Base-by-base conservation (phyloP, 192 early-diverging fungal genomes). In the Entomortierella chlamydospora region DNA sequence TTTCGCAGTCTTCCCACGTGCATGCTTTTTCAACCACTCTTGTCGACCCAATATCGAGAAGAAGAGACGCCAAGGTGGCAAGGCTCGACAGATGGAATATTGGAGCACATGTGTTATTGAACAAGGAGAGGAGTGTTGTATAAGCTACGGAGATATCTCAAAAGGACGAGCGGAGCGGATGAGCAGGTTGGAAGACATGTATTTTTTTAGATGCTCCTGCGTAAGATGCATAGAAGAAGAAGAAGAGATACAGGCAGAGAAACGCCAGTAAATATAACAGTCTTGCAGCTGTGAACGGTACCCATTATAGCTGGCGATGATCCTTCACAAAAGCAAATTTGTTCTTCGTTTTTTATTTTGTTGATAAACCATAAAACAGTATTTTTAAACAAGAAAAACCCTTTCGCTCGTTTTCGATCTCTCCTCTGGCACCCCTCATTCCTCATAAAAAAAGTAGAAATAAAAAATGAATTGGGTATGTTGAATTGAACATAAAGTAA, bases 1-100 rank as follows among this genome's bases (percentile, higher is more conserved):
- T 0, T 91, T 85, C 49, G 84, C 86, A 13, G 85, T 92, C 2
- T 90, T 89, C 52, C 88, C 91, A 10, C 81, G 83, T 0, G 91
- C 91, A 0, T 86, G 87, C 8, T 91, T 86, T 45, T 92, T 92
- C 61, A 92, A 92, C 63, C 91, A 92, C 56, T 89, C 89, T 2
- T 92, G 91, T 49, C 72, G 71, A 5, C 89, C 91, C 5, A 91
- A 88, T 37, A 56, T 91, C n/a, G 59, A 65, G 6, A 90, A 90
- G 62, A 31, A 69, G 20, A 73, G 90, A 47, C 72, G 45, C 20
- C 72, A 52, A 20, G 42, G 61, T 5, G 26, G 26, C 20, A 43
- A 13, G 25, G 43, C 51, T n/a, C 39, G 64, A 6, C 61, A 77
- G 2, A 88, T 90, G 83, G 66, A 67, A 7, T 92, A 90, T 76